Base-by-base conservation (phyloP, 2,329 filamentous ascomycete species). In the Pseudocercospora macadamiae region DNA sequence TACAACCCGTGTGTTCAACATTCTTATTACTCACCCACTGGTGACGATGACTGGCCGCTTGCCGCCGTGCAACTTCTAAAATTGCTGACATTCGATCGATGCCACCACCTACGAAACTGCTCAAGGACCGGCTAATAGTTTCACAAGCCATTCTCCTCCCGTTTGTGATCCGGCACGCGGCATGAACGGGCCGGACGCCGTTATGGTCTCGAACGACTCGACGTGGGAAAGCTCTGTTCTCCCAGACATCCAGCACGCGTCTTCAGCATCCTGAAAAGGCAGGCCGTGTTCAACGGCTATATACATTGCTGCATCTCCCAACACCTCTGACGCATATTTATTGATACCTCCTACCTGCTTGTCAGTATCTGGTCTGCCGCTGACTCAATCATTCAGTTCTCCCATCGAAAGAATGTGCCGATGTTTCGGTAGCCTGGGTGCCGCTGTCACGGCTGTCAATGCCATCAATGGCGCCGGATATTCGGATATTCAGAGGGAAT, bases 221-320 rank as follows among this genome's bases (percentile, higher is more conserved):
- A 47, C 42, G 42, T 26, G 42, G 42, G 23, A 47, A 21, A 26
- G 42, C 42, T 47, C 23, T 26, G 42, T 14, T 47, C 42, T 45
- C 42, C 42, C 42, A 26, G 42, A 21, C 10, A 21, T 25, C 42
- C 42, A 23, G 23, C 42, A 47, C 23, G 42, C 42, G 10, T 47
- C 21, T 16, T 47, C 19, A 21, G 1, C 16, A 21, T 47, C 42
- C 42, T 28, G 42, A 51, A 37, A 34, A 34, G 48, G 48, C 48
- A 51, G 48, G 32, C 48, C 19, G 48, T 51, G 18, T 25, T 32
- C n/a, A 51, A 51, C 48, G 48, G 42, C 9, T 14, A 44, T 21
- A 25, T 44, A 10, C 12, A 14, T 12, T 37, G 34, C 39, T 21
- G 23, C 21, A 21, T 21, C 42, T 26, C 19, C 3, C 21, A 26